Conservation (phyloP, 2,329 filamentous ascomycete species). For the Neodidymelliopsis sp. region DNA sequence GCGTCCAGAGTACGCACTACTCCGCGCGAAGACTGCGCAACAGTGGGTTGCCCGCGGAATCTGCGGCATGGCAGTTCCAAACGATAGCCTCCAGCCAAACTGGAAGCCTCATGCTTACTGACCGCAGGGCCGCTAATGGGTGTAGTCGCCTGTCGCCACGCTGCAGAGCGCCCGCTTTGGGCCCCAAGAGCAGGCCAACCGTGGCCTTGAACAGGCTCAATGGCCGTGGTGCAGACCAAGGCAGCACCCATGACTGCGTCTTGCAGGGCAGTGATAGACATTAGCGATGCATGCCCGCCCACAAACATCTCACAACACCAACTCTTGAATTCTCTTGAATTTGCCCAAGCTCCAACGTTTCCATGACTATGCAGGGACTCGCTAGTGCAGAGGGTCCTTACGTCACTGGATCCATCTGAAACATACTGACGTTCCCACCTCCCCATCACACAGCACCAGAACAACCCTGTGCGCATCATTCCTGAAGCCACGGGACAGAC, state of each 20-base stretch:
- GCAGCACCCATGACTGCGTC: constrained; percentile 16
- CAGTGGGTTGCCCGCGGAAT: constrained; percentile 30
- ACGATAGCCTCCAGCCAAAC: constrained; percentile 10
- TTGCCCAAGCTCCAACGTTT: constrained; percentile 19
- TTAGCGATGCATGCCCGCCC: constrained; percentile 4
- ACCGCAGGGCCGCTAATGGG: constrained; percentile 25
- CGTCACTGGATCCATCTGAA: constrained; percentile 32
- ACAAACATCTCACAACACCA: constrained; percentile 8
- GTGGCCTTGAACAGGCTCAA: constrained; percentile 8
- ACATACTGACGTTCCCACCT: constrained; percentile 31
- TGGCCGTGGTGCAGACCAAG: constrained; percentile 10
- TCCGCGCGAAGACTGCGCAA: constrained; percentile 25
- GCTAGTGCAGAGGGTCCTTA: constrained; percentile 20
- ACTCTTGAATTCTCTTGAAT: background rate
- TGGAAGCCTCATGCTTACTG: constrained; percentile 15
- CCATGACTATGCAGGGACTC: constrained; percentile 25
- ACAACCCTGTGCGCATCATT: constrained; percentile 25
- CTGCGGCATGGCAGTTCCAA: constrained; percentile 24
- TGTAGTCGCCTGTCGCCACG: constrained; percentile 21
- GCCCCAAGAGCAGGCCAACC: constrained; percentile 21
- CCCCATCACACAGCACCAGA: constrained; percentile 3
- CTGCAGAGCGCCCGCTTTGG: constrained; percentile 17
- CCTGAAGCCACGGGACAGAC: constrained; percentile 22
- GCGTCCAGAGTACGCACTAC: constrained; percentile 23
- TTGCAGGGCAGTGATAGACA: constrained; percentile 4